Evolutionary conservation across 2,329 filamentous ascomycete species (phyloP).

Genomic region (Alternaria solani): DNA sequence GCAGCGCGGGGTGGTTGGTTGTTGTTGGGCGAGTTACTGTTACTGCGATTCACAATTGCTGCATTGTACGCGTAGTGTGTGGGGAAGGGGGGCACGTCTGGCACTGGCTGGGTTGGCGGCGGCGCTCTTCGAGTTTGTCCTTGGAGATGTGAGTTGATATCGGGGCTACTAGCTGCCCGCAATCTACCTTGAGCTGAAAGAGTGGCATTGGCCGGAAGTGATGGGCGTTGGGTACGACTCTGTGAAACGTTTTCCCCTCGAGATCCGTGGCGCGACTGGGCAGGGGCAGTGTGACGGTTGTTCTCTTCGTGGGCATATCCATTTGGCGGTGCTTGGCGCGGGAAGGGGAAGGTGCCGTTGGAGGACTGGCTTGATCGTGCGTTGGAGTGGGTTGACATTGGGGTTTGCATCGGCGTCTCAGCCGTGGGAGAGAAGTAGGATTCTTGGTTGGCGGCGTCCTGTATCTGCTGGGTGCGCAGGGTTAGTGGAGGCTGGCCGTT

Average conservation of each 20-base stretch:
- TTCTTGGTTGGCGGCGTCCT: constrained; percentile 73
- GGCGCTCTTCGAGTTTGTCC: constrained; percentile 63
- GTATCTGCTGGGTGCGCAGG: constrained; percentile 71
- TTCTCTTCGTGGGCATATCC: constrained; percentile 77
- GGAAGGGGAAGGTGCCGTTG: constrained; percentile 81
- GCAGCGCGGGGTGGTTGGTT: constrained; percentile 74
- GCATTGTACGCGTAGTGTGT: constrained; percentile 65
- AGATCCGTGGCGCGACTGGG: constrained; percentile 78
- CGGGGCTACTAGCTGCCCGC: constrained; percentile 92
- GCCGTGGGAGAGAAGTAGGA: constrained; percentile 93
- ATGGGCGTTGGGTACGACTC: constrained; percentile 77
- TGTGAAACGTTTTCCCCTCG: constrained; percentile 74
- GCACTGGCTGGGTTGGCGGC: constrained; percentile 46
- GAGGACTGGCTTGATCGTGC: constrained; percentile 75
- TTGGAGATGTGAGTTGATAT: constrained; percentile 74
- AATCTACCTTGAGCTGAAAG: constrained; percentile 65
- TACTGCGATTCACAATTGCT: constrained; percentile 75
- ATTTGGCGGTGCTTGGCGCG: constrained; percentile 74
- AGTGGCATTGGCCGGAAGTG: constrained; percentile 72
- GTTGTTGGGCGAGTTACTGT: constrained; percentile 79
- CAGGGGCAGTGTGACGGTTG: constrained; percentile 87
- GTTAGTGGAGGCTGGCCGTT: constrained; percentile 66
- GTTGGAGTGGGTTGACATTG: constrained; percentile 63
- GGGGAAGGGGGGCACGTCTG: constrained; percentile 63
- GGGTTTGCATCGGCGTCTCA: constrained; percentile 83